Base-by-base conservation (phyloP, 148 eudicot genomes). In the Heliamphora exappendiculata region DNA sequence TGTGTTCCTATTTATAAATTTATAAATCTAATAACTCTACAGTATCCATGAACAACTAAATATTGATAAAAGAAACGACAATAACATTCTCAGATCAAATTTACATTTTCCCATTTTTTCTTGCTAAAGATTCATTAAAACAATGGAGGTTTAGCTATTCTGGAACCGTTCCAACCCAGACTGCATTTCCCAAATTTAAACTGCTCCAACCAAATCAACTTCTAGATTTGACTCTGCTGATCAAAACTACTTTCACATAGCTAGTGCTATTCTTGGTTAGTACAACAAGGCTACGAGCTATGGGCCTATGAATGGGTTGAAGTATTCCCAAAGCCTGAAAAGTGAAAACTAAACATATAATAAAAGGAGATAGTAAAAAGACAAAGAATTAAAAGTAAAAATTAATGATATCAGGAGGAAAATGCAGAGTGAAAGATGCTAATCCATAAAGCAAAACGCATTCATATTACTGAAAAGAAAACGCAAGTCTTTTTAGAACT, bases 401-500 rank as follows among this genome's bases (percentile, higher is more conserved):
- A 3, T 47, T 12, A 11, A 20, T 17, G 20, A 64, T 13, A 2
- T 22, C 44, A 33, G 24, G 68, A 64, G 19, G 4, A 26, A 14
- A 71, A 19, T 33, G 8, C 9, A 51, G 44, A 53, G 10, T 3
- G 45, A 33, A 71, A 13, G 49, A 51, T 20, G 29, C 14, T 33
- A 51, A 31, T 16, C 28, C 26, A 10, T 1, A 57, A 11, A 14
- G 22, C 10, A 20, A 57, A 1, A 22, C 53, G 33, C 6, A 33
- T 17, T 44, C 50, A 20, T 14, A 22, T 45, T 19, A 59, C 11
- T 31, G 37, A 76, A 76, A 76, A 14, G 50, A 44, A 7, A 34
- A 24, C 10, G 3, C 34, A n/a, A 47, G 69, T 67, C 75, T 76
- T 65, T n/a, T 66, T n/a, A 24, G 51, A 62, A 64, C 94, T 84